phyloP scores from a whole-genome alignment of 345 rosid species.

The Populus euphratica region DNA sequence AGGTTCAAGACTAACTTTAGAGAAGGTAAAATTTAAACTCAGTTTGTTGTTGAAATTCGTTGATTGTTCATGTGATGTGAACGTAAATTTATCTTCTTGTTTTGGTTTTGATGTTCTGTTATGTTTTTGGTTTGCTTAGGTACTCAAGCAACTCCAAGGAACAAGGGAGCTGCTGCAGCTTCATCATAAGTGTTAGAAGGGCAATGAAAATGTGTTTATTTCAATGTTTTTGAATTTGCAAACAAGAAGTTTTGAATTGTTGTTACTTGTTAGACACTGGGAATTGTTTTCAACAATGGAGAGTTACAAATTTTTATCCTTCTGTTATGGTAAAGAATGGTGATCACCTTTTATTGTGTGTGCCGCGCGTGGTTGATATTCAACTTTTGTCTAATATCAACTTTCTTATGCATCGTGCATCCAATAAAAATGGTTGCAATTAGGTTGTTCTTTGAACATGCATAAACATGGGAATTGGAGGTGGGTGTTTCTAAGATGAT shows the following conservation, averaged over 20 bases:
- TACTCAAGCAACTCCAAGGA: slow-evolving; percentile 27
- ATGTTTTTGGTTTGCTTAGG: background rate
- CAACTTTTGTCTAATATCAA: too few species aligned
- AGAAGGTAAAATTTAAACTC: slow-evolving; percentile 4
- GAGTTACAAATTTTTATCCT: background rate
- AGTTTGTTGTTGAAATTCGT: background rate
- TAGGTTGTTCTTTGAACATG: background rate
- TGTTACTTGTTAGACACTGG: background rate
- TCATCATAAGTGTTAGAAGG: slow-evolving; percentile 13
- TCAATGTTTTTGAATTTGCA: slow-evolving; percentile 14
- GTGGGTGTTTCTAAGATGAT: too few species aligned
- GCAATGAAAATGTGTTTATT: slow-evolving; percentile 4
- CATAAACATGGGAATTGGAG: background rate
- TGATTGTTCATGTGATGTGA: background rate
- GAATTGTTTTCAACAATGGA: slow-evolving; percentile 2
- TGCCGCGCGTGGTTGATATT: accelerated
- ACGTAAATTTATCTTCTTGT: background rate
- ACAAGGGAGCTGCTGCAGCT: slow-evolving; percentile 17
- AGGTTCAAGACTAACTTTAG: slow-evolving; percentile 28
- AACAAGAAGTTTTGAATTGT: slow-evolving; percentile 19
- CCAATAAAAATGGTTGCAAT: background rate
- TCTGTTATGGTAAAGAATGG: background rate
- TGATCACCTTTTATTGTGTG: background rate
- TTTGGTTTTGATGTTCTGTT: background rate
- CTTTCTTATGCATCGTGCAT: background rate